Conservation (phyloP, 768 basidiomycete species). For the Auricularia auricula-judae region DNA sequence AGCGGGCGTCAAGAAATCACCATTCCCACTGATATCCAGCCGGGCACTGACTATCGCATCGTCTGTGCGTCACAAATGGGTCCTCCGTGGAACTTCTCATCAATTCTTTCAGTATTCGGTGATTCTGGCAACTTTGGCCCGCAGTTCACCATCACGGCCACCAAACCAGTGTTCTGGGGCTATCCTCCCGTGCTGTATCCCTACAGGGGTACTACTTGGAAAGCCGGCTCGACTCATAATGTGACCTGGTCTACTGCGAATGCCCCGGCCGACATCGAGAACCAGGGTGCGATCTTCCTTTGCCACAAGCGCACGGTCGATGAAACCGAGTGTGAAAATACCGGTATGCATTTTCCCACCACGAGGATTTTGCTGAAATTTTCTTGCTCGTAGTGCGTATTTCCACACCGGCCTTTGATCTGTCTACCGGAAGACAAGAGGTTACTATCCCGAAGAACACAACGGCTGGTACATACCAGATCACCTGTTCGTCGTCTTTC, state of each 20-base stretch:
- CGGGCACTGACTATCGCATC: not conserved
- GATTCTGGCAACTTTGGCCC: slow-evolving; percentile 22
- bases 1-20: not conserved
- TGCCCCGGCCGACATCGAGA: slow-evolving; percentile 13
- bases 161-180: not conserved
- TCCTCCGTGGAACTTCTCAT: not conserved
- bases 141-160: slow-evolving; percentile 16
- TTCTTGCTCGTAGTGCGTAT: not conserved
- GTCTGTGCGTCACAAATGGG: not conserved
- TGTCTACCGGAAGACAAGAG: not conserved
- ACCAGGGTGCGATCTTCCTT: slow-evolving; percentile 4
- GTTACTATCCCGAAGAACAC: not conserved
- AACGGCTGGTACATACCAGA: not conserved
- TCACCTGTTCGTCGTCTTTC: not conserved
- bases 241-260: slow-evolving; percentile 18
- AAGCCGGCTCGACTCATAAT: slow-evolving; percentile 11
- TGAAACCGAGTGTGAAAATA: not conserved
- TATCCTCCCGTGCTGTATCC: slow-evolving; percentile 17
- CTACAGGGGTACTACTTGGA: slow-evolving; percentile 13
- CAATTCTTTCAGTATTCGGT: slow-evolving; percentile 19
- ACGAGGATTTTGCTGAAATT: not conserved
- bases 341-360: not conserved
- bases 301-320: not conserved
- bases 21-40: not conserved
- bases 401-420: not conserved